phyloP scores from a whole-genome alignment of 2,329 filamentous ascomycete genomes.

The Westerdykella sp. region DNA sequence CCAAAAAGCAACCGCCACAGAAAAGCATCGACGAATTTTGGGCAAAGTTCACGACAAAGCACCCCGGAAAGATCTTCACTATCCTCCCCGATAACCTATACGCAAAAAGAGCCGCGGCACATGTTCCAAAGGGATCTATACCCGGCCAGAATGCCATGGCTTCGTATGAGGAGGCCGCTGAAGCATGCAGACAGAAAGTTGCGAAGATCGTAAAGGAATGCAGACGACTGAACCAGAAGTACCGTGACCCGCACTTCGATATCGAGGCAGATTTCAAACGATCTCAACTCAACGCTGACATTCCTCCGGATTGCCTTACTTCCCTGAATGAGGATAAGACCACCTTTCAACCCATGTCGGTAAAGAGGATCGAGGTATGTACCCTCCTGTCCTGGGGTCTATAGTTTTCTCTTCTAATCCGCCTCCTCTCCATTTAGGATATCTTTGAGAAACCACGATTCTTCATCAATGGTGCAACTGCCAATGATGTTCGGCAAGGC shows the following conservation, averaged over 20 bases:
- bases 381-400: background rate
- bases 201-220: slow-evolving; percentile 58
- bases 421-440: slow-evolving; percentile 46
- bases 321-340: slow-evolving; percentile 38
- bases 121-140: slow-evolving; percentile 48
- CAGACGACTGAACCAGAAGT: slow-evolving; percentile 73
- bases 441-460: slow-evolving; percentile 73
- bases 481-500: slow-evolving; percentile 74
- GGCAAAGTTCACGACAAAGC: slow-evolving; percentile 61
- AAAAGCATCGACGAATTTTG: slow-evolving; percentile 66
- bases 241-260: slow-evolving; percentile 80
- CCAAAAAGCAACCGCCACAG: slow-evolving; percentile 55
- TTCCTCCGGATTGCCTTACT: slow-evolving; percentile 46
- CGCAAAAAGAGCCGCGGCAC: slow-evolving; percentile 53
- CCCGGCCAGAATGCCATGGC: slow-evolving; percentile 58
- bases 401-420: slow-evolving; percentile 9
- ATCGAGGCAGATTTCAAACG: slow-evolving; percentile 68
- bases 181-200: slow-evolving; percentile 59
- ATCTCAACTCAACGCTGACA: slow-evolving; percentile 26
- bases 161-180: slow-evolving; percentile 67
- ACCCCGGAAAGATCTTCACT: slow-evolving; percentile 65
- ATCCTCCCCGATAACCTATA: slow-evolving; percentile 64
- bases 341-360: slow-evolving; percentile 58
- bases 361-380: slow-evolving; percentile 59
- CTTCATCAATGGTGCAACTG: slow-evolving; percentile 68